Evolutionary conservation across 805 yeast genomes (phyloP).

Genomic region (Candida nitratophila): DNA sequence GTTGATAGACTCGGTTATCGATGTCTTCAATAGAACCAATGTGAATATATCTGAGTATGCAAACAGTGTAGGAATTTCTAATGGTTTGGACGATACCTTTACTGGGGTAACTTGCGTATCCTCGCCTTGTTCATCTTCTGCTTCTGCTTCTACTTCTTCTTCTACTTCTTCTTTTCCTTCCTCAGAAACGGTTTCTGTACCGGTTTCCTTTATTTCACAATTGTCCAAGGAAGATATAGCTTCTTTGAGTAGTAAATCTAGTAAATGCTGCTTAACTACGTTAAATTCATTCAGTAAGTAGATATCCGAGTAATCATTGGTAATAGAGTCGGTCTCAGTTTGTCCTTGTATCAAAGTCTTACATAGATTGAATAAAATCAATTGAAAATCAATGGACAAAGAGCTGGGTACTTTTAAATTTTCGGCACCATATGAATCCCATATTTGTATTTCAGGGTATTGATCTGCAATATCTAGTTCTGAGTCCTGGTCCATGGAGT

Average conservation of each 20-base stretch:
- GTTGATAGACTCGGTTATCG: not conserved
- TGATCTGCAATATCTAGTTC: not conserved
- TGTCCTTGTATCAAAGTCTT: conserved; percentile 5
- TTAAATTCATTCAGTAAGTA: conserved; percentile 14
- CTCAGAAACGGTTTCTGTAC: too few relatives aligned
- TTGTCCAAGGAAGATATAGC: not conserved
- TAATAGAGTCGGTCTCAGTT: conserved; percentile 1
- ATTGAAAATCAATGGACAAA: conserved; percentile 17
- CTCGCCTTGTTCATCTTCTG: not conserved
- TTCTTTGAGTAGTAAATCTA: conserved; percentile 8
- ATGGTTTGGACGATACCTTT: not conserved
- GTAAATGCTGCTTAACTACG: conserved; percentile 5
- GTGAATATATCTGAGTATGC: conserved; percentile 9
- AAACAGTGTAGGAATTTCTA: conserved; percentile 1
- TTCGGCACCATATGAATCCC: not conserved
- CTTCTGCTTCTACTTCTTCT: not conserved
- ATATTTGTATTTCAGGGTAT: not conserved
- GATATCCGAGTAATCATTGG: conserved; percentile 21
- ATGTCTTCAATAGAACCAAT: conserved; percentile 2
- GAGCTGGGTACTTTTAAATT: conserved; percentile 14
- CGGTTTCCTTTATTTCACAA: too few relatives aligned
- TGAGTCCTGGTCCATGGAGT: not conserved
- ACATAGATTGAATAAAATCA: conserved; percentile 13
- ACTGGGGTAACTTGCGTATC: not conserved
- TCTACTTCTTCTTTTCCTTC: not conserved